Percentiles rank a stretch among this genome's conserved stretches.
Evolutionary conservation across 345 rosid genomes (phyloP).

Genomic region (Eucalyptus coolabah): DNA sequence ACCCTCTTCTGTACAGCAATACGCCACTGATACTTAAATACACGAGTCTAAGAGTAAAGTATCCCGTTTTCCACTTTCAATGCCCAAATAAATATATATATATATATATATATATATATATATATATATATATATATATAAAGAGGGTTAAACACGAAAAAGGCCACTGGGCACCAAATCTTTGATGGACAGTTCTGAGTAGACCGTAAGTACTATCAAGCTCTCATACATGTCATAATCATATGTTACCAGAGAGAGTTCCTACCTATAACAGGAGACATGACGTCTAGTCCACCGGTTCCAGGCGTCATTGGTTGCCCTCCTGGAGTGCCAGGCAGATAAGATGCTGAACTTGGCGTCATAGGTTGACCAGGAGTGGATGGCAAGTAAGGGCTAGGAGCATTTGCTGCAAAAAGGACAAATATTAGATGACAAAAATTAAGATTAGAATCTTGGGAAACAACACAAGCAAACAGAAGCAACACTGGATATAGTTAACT

Average conservation of each 20-base stretch:
- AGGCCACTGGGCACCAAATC: neutral
- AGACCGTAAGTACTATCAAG: neutral
- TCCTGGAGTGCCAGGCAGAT: slow-evolving; percentile 94
- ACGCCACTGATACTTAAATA: neutral
- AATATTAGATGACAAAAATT: neutral
- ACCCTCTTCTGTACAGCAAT: neutral
- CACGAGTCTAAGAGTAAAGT: neutral
- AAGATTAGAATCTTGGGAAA: neutral
- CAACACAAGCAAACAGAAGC: neutral
- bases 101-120: no score
- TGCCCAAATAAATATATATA: no score
- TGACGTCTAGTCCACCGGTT: slow-evolving; percentile 67
- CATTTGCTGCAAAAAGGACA: slow-evolving; percentile 51
- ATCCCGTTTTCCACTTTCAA: neutral
- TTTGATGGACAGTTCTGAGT: neutral
- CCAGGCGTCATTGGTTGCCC: slow-evolving; percentile 99
- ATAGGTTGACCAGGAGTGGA: slow-evolving; percentile 91
- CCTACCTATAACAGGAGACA: slow-evolving; percentile 88
- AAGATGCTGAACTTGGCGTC: slow-evolving; percentile 78
- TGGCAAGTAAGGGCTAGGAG: slow-evolving; percentile 90
- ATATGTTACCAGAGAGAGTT: neutral
- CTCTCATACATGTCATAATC: neutral
- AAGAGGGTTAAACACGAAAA: neutral
- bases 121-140: no score
- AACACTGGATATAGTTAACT: neutral